Base-by-base conservation (phyloP, 2,329 filamentous ascomycete genomes). In the Fusarium virguliforme region DNA sequence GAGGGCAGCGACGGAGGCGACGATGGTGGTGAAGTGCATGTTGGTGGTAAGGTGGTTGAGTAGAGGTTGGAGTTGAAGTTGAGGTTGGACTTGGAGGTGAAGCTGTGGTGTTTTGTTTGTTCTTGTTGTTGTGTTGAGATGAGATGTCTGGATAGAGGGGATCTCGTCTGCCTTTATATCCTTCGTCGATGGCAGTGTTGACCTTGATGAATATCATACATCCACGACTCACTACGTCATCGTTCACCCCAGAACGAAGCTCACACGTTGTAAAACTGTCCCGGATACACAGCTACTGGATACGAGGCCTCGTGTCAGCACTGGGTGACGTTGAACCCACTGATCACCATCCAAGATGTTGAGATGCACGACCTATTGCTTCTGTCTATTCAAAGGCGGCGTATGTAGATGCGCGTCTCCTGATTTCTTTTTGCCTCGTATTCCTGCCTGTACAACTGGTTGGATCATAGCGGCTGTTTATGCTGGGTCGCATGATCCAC, bases 21-120 rank as follows among this genome's bases (percentile, higher is more conserved):
- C 34, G 43, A 48, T 12, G 34, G 18, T 37, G 32, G 64, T 12
- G 46, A 56, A 57, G 8, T 28, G 48, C 64, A 66, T 66, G 28
- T 58, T 54, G 58, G 15, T 8, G 30, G 4, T 46, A 24, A 8
- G 43, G 9, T 30, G 26, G 43, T 30, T 50, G 26, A 50, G 9
- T 50, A 0, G 15, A 30, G 41, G 6, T 50, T 48, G 15, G 8
- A 12, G 43, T 30, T 48, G 26, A 30, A 30, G 43, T 5, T 48
- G 43, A 28, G 7, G 43, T 30, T 48, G 26, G 18, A 30, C 24
- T 5, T 48, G 43, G 26, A 43, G 6, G 24, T 46, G 10, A 43
- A n/a, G 26, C 24, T 30, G 15, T 30, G 43, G 5, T 50, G 43
- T n/a, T 15, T 48, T 48, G 43, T 30, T 18, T 48, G 43, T 4